Evolutionary conservation across 306 rosid genomes (phyloP), one percentile per base, ranked within the genome.

Genomic region (Crataegus laevigata): DNA sequence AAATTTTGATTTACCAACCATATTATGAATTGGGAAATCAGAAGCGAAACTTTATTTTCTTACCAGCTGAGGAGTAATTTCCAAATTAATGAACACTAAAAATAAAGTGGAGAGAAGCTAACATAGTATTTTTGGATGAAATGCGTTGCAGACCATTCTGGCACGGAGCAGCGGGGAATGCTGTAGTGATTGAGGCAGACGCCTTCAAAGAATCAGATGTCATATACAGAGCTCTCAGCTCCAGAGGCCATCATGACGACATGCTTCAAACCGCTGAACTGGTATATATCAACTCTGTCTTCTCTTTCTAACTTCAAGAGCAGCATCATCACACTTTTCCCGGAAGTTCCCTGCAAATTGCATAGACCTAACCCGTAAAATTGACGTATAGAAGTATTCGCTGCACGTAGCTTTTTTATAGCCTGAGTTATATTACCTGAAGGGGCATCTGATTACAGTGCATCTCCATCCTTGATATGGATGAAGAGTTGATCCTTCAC

Each of bases 191-290:
- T 69, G 98, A 94, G 78, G 98, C 97, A 65, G 98, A 94, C 80
- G 98, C 98, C 72, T 94, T 94, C 70, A 94, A 94, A 82, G 98
- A 94, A 88, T 88, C 97, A 21, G 98, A 94, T 84, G 98, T 94
- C 69, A 87, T 94, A 82, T 94, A 91, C 69, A 89, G 75, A 78
- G 98, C 96, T 83, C 97, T 94, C 59, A 89, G 92, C 82, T 87
- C 97, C 69, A 88, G 97, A 78, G 96, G 97, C n/a, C 90, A 87
- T 55, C 94, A 91, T 71, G 97, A 94, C 78, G 97, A 94, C 80
- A 91, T 94, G 96, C 91, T 94, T 80, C 91, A 82, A 78, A 94
- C 96, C 43, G 98, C 98, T 60, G 97, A 94, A 85, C 73, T 94
- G 94, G 98, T 94, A 87, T 79, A 66, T 66, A 71, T 50, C 55